These are phyloP conservation scores for Rhodotorula sphaerocarpa DNA, from an alignment of 768 basidiomycete species.

Conservation along the genomic window DNA sequence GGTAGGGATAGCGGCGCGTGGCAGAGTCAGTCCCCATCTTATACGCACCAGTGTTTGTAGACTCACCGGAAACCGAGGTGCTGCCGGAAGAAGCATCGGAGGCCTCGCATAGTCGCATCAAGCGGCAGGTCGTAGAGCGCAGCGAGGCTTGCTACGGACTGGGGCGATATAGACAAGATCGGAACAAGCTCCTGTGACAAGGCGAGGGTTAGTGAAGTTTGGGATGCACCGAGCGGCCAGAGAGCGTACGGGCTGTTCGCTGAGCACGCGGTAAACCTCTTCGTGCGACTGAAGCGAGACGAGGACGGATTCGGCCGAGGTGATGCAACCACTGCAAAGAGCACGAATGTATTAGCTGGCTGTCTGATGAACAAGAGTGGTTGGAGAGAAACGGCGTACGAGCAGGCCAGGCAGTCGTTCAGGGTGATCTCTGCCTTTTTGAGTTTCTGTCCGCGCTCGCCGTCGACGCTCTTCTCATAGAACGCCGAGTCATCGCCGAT, in stretches of 20 bases:
- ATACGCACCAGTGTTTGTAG: not conserved
- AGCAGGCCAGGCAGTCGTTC: conserved; percentile 97
- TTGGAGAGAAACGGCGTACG: conserved; percentile 53
- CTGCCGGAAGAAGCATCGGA: conserved; percentile 42
- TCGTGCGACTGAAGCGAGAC: conserved; percentile 92
- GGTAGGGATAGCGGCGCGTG: not conserved
- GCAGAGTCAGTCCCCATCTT: not conserved
- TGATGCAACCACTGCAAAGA: conserved; percentile 77
- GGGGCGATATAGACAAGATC: conserved; percentile 80
- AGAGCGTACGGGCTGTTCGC: conserved; percentile 52
- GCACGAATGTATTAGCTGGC: too few relatives aligned
- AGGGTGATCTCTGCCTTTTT: conserved; percentile 90
- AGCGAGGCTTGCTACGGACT: conserved; percentile 72
- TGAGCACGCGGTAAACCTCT: conserved; percentile 76
- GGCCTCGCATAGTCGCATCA: conserved; percentile 54
- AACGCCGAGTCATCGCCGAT: conserved; percentile 67
- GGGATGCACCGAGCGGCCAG: too few relatives aligned
- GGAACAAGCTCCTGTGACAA: conserved; percentile 50
- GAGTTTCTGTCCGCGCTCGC: conserved; percentile 52
- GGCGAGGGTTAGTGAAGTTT: not conserved
- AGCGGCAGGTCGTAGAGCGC: conserved; percentile 48
- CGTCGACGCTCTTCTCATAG: conserved; percentile 68
- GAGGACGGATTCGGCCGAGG: conserved; percentile 92
- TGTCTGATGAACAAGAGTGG: not conserved
- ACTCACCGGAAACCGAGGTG: conserved; percentile 34